Percentiles rank a stretch among this genome's conserved stretches.
These are phyloP conservation scores for Tarenaya hassleriana DNA, from an alignment of 345 rosid genomes.

Conservation along the genomic window DNA sequence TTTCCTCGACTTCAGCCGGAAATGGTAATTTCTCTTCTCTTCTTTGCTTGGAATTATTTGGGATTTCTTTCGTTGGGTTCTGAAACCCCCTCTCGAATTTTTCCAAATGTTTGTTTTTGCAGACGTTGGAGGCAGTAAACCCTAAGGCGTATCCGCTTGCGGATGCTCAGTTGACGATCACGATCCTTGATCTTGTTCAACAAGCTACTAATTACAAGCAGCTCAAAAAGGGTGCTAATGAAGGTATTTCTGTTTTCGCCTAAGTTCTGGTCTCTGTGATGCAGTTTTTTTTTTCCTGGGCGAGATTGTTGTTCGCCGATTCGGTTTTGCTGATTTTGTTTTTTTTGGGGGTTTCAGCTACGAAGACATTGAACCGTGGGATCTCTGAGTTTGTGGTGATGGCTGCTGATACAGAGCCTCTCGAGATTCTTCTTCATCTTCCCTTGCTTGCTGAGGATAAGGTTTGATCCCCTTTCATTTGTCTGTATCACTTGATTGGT, in stretches of 20 bases:
- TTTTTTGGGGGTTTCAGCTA: conserved; percentile 41
- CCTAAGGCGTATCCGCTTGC: conserved; percentile 91
- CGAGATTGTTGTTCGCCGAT: not conserved
- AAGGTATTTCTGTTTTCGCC: conserved; percentile 51
- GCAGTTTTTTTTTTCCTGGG: not conserved
- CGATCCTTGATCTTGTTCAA: conserved; percentile 85
- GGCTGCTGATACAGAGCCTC: conserved; percentile 80
- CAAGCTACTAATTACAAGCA: conserved; percentile 97
- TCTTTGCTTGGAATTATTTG: too few relatives aligned
- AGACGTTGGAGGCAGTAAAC: conserved; percentile 73
- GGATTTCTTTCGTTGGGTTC: too few relatives aligned
- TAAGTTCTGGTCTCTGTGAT: not conserved
- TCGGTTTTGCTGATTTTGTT: not conserved
- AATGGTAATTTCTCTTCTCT: too few relatives aligned
- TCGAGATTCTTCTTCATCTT: conserved; percentile 81
- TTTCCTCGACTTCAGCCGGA: too few relatives aligned
- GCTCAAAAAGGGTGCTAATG: conserved; percentile 97
- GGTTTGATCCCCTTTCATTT: conserved; percentile 29
- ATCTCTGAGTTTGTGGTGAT: conserved; percentile 86
- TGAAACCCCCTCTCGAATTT: too few relatives aligned
- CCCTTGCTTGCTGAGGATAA: conserved; percentile 79
- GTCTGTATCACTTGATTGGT: not conserved
- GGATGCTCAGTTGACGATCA: conserved; percentile 60
- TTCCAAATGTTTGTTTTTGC: conserved; percentile 11
- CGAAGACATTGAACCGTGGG: conserved; percentile 92